Evolutionary conservation across 2,329 filamentous ascomycete genomes (phyloP).

Genomic region (Fusarium subtropicale): DNA sequence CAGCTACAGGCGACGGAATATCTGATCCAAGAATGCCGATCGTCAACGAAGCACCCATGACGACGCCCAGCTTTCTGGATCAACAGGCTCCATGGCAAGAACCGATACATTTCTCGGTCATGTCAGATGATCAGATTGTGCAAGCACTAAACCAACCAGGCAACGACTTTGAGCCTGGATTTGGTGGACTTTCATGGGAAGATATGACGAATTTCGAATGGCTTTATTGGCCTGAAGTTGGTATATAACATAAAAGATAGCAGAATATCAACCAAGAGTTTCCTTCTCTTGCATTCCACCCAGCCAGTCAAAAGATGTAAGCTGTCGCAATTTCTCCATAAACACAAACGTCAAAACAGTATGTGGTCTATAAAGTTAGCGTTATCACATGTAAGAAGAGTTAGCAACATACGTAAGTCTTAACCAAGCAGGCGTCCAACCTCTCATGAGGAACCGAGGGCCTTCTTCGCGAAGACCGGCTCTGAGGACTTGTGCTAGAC

Average conservation of each 20-base stretch:
- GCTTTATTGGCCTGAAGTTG: conserved; percentile 64
- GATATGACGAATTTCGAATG: conserved; percentile 70
- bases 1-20: conserved; percentile 42
- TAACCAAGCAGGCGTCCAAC: conserved; percentile 60
- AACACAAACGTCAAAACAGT: conserved; percentile 61
- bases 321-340: conserved; percentile 57
- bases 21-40: conserved; percentile 33
- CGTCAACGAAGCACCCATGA: conserved; percentile 31
- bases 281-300: conserved; percentile 20
- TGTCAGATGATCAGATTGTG: conserved; percentile 76
- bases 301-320: conserved; percentile 46
- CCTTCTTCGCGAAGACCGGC: conserved; percentile 55
- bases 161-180: conserved; percentile 66
- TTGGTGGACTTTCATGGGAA: conserved; percentile 68
- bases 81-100: conserved; percentile 58
- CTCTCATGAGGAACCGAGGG: conserved; percentile 58
- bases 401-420: conserved; percentile 53
- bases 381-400: rapidly evolving
- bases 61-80: conserved; percentile 46
- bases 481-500: conserved; percentile 51
- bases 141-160: conserved; percentile 73
- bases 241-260: conserved; percentile 37
- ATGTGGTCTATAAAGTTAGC: conserved; percentile 52
- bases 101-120: conserved; percentile 72
- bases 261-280: conserved; percentile 19